These are phyloP conservation scores for Aureobasidium sp. DNA, from an alignment of 2,329 filamentous ascomycete species.

Conservation along the genomic window DNA sequence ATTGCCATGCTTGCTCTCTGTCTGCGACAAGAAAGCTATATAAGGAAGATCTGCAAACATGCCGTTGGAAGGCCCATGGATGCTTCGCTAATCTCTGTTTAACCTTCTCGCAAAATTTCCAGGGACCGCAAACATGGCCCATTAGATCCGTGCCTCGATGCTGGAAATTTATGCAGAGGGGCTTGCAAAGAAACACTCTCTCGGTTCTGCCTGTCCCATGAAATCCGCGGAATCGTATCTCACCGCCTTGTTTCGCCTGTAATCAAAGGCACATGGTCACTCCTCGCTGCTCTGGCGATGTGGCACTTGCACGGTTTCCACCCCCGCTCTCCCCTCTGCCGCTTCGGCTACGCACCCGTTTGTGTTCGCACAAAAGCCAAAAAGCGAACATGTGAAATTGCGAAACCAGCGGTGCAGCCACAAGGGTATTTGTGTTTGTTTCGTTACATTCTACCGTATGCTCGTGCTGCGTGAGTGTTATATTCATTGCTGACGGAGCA, in stretches of 20 bases:
- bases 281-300: neutral
- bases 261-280: neutral
- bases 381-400: neutral
- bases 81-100: constrained; percentile 3
- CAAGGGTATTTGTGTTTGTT: neutral
- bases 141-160: neutral
- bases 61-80: neutral
- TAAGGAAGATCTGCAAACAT: neutral
- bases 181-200: neutral
- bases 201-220: neutral
- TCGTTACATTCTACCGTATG: too few species aligned
- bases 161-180: neutral
- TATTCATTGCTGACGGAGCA: neutral
- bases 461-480: neutral
- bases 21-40: neutral
- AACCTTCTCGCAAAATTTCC: neutral
- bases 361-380: neutral
- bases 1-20: neutral
- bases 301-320: neutral
- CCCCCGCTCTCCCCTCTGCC: neutral
- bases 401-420: neutral
- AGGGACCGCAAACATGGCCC: neutral
- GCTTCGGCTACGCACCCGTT: constrained; percentile 6
- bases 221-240: neutral
- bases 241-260: neutral